A percentile compares a stretch with the other conserved stretches of the same genome.
Conservation (phyloP, 495 filamentous ascomycete species). For the Penicillium subrubescens region DNA sequence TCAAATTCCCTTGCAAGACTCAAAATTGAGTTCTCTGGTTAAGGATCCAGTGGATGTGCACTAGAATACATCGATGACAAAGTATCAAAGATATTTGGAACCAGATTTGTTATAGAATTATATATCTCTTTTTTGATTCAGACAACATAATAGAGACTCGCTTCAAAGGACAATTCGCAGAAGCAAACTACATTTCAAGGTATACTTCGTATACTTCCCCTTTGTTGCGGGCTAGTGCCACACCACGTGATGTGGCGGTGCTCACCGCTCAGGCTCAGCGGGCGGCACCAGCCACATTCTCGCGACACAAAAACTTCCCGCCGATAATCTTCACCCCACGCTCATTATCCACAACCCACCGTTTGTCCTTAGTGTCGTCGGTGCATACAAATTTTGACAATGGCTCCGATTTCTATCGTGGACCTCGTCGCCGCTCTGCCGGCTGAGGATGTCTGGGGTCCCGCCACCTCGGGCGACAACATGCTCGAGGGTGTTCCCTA, state of each 20-base stretch:
- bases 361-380: constrained; percentile 18
- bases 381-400: constrained; percentile 30
- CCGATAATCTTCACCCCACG: constrained; percentile 37
- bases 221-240: not conserved
- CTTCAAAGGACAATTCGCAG: not conserved
- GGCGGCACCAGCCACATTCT: constrained; percentile 38
- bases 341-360: constrained; percentile 19
- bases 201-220: not conserved
- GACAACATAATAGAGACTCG: not conserved
- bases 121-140: not conserved
- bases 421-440: constrained; percentile 63
- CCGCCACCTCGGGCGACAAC: constrained; percentile 75
- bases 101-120: not conserved
- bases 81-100: not conserved
- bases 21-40: not conserved
- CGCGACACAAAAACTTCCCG: constrained; percentile 50
- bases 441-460: constrained; percentile 80
- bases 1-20: not conserved
- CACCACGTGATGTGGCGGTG: constrained; percentile 34
- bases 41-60: not conserved
- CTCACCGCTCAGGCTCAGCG: constrained; percentile 7
- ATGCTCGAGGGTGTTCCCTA: constrained; percentile 93
- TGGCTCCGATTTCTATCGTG: constrained; percentile 60
- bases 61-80: not conserved
- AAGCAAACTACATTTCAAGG: not conserved